Evolutionary conservation across 2,329 filamentous ascomycete species (phyloP).

Genomic region (Penicillium sp.): DNA sequence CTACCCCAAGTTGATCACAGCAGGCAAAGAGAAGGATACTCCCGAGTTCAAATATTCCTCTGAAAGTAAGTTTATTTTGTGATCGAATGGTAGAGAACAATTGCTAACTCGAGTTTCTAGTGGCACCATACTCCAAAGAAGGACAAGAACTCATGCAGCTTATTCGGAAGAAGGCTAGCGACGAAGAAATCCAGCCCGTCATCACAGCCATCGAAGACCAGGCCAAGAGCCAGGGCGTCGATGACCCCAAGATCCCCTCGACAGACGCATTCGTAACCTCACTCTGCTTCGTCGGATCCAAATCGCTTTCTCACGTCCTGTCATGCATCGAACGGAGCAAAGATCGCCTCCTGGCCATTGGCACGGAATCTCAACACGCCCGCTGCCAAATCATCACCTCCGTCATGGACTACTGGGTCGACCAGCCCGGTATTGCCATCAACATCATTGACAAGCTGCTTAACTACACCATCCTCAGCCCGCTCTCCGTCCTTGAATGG

Average conservation of each 20-base stretch:
- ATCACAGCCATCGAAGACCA: constrained; percentile 80
- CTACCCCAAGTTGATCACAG: constrained; percentile 77
- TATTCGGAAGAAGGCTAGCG: constrained; percentile 77
- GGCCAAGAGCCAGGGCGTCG: constrained; percentile 65
- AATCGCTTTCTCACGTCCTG: constrained; percentile 92
- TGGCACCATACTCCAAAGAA: constrained; percentile 77
- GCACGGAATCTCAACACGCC: constrained; percentile 70
- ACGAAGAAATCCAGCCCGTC: constrained; percentile 80
- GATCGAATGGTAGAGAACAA: neutral
- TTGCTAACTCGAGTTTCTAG: constrained; percentile 43
- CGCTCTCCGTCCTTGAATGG: constrained; percentile 85
- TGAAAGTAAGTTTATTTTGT: constrained; percentile 57
- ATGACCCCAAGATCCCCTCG: constrained; percentile 77
- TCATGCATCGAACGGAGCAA: constrained; percentile 95
- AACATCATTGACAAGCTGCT: constrained; percentile 94
- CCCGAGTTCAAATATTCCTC: constrained; percentile 89
- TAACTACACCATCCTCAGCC: constrained; percentile 93
- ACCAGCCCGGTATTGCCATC: constrained; percentile 87
- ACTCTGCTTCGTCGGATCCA: constrained; percentile 90
- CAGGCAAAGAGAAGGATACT: constrained; percentile 91
- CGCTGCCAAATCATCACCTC: constrained; percentile 85
- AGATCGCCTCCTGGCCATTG: constrained; percentile 78
- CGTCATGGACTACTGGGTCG: constrained; percentile 89
- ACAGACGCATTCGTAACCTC: constrained; percentile 93
- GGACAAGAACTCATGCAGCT: constrained; percentile 78